Evolutionary conservation across 768 basidiomycete genomes (phyloP).

Genomic region (Tremella mesenterica): DNA sequence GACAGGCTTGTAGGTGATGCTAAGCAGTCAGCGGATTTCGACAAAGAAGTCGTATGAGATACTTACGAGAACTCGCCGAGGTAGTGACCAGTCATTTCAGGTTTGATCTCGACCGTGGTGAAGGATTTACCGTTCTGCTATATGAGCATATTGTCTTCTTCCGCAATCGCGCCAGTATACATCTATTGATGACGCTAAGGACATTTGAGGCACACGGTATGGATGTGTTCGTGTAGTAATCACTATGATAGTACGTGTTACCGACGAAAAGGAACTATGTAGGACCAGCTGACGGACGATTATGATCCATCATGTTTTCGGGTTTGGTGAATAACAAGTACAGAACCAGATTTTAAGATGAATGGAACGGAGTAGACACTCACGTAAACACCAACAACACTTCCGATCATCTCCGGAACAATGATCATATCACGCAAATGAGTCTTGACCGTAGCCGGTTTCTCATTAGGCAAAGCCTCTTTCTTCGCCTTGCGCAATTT

Average conservation of each 20-base stretch:
- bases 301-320: no score
- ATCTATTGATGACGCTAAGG: no score
- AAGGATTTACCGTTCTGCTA: slow-evolving; percentile 44
- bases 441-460: slow-evolving; percentile 97
- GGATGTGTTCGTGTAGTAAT: no score
- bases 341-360: background rate
- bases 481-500: slow-evolving; percentile 99
- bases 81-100: slow-evolving; percentile 99
- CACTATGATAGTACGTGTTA: no score
- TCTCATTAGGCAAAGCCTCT: slow-evolving; percentile 97
- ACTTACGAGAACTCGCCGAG: slow-evolving; percentile 64
- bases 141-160: no score
- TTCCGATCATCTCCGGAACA: slow-evolving; percentile 99
- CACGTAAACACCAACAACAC: slow-evolving; percentile 88
- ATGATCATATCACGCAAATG: slow-evolving; percentile 99
- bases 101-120: slow-evolving; percentile 90
- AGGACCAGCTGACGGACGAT: no score
- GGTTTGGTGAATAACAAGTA: no score
- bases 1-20: slow-evolving; percentile 92
- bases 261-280: no score
- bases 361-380: slow-evolving; percentile 7
- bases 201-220: no score
- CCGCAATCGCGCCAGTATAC: no score
- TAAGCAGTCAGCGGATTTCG: slow-evolving; percentile 34
- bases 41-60: slow-evolving; percentile 48